These are phyloP conservation scores for Globisporangium spiculum DNA, from an alignment of 352 stramenopile genomes.

Conservation along the genomic window DNA sequence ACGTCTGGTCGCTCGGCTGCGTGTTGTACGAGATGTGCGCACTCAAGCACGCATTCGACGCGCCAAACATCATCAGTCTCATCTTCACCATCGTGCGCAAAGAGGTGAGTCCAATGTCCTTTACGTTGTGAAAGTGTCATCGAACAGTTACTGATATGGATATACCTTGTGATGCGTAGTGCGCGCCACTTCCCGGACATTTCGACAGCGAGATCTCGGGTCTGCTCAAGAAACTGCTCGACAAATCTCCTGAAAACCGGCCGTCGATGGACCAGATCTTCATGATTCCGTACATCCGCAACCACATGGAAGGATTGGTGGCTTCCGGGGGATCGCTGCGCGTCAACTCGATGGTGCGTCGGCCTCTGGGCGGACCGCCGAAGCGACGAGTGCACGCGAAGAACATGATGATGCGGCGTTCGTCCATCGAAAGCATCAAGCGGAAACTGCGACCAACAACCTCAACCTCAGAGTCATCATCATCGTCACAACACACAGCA, in stretches of 20 bases:
- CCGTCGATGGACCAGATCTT: constrained; percentile 80
- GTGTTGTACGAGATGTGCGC: constrained; percentile 89
- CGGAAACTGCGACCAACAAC: constrained; percentile 9
- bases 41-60: constrained; percentile 84
- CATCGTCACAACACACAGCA: constrained; percentile 1
- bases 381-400: constrained; percentile 47
- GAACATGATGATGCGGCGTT: constrained; percentile 32
- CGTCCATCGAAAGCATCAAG: constrained; percentile 33
- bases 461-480: neutral
- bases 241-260: constrained; percentile 59
- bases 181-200: constrained; percentile 47
- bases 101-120: constrained; percentile 33
- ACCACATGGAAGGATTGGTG: constrained; percentile 70
- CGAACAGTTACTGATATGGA: too few relatives aligned
- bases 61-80: constrained; percentile 77
- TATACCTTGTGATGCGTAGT: constrained; percentile 20
- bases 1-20: constrained; percentile 93
- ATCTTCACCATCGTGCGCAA: constrained; percentile 86
- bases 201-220: constrained; percentile 58
- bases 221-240: constrained; percentile 50
- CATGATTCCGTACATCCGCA: constrained; percentile 64
- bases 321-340: constrained; percentile 57
- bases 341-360: constrained; percentile 33
- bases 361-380: constrained; percentile 26
- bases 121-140: neutral